Percentiles rank a stretch among this genome's conserved stretches.
Evolutionary conservation across 495 filamentous ascomycete genomes (phyloP).

Genomic region (Aspergillus nidulans): DNA sequence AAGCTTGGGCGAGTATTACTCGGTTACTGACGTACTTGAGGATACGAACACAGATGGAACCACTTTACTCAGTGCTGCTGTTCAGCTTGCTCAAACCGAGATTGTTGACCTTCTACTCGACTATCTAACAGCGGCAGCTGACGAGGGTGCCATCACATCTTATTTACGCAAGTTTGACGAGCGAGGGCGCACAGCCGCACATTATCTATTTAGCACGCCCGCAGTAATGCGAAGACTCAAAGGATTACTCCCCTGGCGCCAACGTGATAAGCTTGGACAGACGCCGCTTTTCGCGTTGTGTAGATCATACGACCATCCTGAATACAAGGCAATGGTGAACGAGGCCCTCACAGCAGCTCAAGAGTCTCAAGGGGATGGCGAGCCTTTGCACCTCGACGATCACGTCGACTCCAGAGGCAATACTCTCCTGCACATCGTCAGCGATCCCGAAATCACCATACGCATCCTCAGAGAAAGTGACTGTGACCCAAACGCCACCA

Average conservation of each 20-base stretch:
- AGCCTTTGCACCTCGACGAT: slow-evolving; percentile 82
- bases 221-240: slow-evolving; percentile 71
- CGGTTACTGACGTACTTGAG: slow-evolving; percentile 62
- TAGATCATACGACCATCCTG: slow-evolving; percentile 88
- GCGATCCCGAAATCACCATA: slow-evolving; percentile 71
- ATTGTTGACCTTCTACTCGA: slow-evolving; percentile 72
- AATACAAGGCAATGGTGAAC: slow-evolving; percentile 82
- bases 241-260: slow-evolving; percentile 75
- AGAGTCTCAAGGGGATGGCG: slow-evolving; percentile 66
- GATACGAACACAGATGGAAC: slow-evolving; percentile 87
- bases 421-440: slow-evolving; percentile 87
- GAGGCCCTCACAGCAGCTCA: slow-evolving; percentile 72
- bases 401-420: slow-evolving; percentile 94
- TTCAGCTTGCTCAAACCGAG: slow-evolving; percentile 75
- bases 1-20: slow-evolving; percentile 67
- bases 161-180: slow-evolving; percentile 77
- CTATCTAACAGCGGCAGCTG: slow-evolving; percentile 52
- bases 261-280: slow-evolving; percentile 92
- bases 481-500: slow-evolving; percentile 89
- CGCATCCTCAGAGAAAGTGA: slow-evolving; percentile 79
- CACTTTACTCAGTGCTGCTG: slow-evolving; percentile 87
- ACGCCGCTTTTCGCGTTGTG: slow-evolving; percentile 94
- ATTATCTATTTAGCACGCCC: slow-evolving; percentile 95
- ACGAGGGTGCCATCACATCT: slow-evolving; percentile 46
- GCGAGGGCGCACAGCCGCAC: slow-evolving; percentile 81